Evolutionary conservation across 768 basidiomycete species (phyloP).

Genomic region (Rhizopogon vesiculosus): DNA sequence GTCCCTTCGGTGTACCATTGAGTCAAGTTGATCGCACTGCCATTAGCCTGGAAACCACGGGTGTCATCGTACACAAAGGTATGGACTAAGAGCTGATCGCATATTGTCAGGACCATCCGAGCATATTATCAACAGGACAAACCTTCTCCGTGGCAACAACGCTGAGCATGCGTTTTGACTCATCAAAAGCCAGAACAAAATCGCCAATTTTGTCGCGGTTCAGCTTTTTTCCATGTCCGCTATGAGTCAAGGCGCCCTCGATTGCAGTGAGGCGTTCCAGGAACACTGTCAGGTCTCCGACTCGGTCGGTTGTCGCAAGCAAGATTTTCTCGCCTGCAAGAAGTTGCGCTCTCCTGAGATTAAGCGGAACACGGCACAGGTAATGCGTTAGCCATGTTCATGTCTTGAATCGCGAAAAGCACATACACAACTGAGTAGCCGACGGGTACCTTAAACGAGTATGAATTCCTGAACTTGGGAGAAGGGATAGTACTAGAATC

Average conservation of each 20-base stretch:
- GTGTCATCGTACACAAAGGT: slow-evolving; percentile 44
- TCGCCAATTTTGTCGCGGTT: slow-evolving; percentile 44
- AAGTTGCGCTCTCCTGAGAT: slow-evolving; percentile 33
- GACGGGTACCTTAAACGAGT: slow-evolving; percentile 15
- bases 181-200: slow-evolving; percentile 47
- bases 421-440: slow-evolving; percentile 12
- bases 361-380: neutral
- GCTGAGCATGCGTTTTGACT: slow-evolving; percentile 43
- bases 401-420: too few species aligned
- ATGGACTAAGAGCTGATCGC: slow-evolving; percentile 32
- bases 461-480: slow-evolving; percentile 11
- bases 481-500: slow-evolving; percentile 17
- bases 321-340: slow-evolving; percentile 37
- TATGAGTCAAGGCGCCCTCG: slow-evolving; percentile 22
- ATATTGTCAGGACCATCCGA: neutral
- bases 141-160: slow-evolving; percentile 42
- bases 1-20: slow-evolving; percentile 35
- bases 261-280: slow-evolving; percentile 31
- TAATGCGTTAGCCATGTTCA: neutral
- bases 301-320: slow-evolving; percentile 33
- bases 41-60: slow-evolving; percentile 38
- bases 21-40: slow-evolving; percentile 34
- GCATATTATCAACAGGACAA: neutral
- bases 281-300: slow-evolving; percentile 32
- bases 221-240: slow-evolving; percentile 25